A percentile compares a stretch with the other conserved stretches of the same genome.
These are phyloP conservation scores for Nicotiana tomentosiformis DNA, from an alignment of 257 asterid genomes.

Conservation along the genomic window DNA sequence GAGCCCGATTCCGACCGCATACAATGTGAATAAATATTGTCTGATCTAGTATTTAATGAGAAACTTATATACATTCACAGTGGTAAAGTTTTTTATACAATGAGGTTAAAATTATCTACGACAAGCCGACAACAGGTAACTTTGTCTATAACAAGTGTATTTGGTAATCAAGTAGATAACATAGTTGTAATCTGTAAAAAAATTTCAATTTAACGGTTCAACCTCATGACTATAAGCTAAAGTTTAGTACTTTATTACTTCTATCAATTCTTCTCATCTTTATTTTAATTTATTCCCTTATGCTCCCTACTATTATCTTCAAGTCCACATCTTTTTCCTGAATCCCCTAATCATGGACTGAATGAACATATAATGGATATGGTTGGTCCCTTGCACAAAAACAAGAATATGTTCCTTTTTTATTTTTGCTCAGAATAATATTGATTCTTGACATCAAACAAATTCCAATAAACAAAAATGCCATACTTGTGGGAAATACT, in stretches of 20 bases:
- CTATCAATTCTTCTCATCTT: background rate
- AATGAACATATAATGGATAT: background rate
- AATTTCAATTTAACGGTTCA: background rate
- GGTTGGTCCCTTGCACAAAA: constrained; percentile 7
- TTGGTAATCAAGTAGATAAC: no score
- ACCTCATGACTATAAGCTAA: background rate
- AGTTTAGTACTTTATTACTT: background rate
- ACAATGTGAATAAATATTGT: no score
- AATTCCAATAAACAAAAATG: background rate
- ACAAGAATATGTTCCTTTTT: background rate
- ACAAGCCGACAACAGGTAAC: no score
- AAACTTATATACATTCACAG: background rate
- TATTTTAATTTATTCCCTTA: background rate
- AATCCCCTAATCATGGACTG: background rate
- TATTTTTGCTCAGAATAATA: background rate
- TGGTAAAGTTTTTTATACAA: background rate
- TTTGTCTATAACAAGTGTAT: no score
- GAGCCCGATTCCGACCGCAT: no score
- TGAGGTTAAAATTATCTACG: no score
- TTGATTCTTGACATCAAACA: background rate
- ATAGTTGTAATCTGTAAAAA: no score
- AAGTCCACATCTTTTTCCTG: background rate
- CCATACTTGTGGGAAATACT: background rate
- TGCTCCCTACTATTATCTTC: background rate
- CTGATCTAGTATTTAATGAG: no score